Percentiles rank a stretch among this genome's conserved stretches.
Conservation (phyloP, 2,329 filamentous ascomycete species). For the Tolypocladium nubicola region DNA sequence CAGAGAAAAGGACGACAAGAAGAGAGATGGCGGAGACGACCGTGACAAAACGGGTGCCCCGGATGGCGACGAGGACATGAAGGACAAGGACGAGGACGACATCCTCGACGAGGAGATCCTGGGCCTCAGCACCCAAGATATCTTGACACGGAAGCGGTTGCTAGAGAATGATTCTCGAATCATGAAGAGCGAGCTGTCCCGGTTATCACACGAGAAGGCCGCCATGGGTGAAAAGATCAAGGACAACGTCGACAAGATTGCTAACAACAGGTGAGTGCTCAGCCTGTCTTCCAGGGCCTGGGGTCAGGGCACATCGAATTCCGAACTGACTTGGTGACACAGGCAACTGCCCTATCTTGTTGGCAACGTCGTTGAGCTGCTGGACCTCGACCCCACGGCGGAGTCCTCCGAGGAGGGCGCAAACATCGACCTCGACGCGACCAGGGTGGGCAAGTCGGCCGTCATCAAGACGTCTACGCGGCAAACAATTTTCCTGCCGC, state of each 20-base stretch:
- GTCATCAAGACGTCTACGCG: slow-evolving; percentile 99
- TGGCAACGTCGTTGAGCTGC: slow-evolving; percentile 93
- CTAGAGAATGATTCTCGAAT: slow-evolving; percentile 97
- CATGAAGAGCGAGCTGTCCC: slow-evolving; percentile 95
- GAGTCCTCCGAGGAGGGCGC: slow-evolving; percentile 96
- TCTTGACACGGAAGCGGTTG: slow-evolving; percentile 79
- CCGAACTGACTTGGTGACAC: background rate
- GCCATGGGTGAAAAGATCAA: slow-evolving; percentile 99
- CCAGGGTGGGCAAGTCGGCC: slow-evolving; percentile 91
- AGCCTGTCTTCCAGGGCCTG: background rate
- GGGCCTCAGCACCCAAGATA: slow-evolving; percentile 86
- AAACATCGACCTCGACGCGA: slow-evolving; percentile 96
- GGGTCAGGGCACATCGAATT: too few species aligned
- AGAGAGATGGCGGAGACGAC: slow-evolving; percentile 21
- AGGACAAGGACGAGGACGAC: slow-evolving; percentile 66
- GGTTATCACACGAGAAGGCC: slow-evolving; percentile 88
- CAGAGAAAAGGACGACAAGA: slow-evolving; percentile 63
- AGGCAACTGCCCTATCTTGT: slow-evolving; percentile 98
- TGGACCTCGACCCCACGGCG: slow-evolving; percentile 91
- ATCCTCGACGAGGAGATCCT: slow-evolving; percentile 90
- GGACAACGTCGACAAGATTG: slow-evolving; percentile 97
- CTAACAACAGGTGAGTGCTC: slow-evolving; percentile 79
- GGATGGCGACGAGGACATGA: slow-evolving; percentile 80
- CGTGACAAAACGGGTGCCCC: slow-evolving; percentile 33
- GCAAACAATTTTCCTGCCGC: slow-evolving; percentile 95